A percentile compares a stretch with the other conserved stretches of the same genome.
Evolutionary conservation across 164 flowering plant species (phyloP).

Genomic region (Vitis riparia): DNA sequence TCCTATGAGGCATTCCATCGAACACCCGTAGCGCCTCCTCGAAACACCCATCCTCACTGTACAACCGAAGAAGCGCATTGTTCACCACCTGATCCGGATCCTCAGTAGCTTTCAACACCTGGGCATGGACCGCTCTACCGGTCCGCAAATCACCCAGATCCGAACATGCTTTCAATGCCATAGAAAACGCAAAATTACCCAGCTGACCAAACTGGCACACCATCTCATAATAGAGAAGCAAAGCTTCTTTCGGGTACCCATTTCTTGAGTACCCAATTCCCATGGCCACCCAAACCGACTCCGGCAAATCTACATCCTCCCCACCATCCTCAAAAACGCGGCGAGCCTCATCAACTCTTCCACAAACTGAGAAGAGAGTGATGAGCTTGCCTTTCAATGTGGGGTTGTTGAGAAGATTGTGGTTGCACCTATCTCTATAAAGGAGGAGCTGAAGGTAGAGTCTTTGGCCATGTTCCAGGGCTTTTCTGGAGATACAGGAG

Average conservation of each 20-base stretch:
- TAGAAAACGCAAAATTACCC: constrained; percentile 36
- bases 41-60: constrained; percentile 26
- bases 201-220: constrained; percentile 17
- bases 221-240: constrained; percentile 31
- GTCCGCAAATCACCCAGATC: constrained; percentile 16
- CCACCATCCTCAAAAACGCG: constrained; percentile 28
- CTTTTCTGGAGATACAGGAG: constrained; percentile 31
- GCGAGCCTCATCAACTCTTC: constrained; percentile 35
- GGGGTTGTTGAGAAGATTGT: constrained; percentile 20
- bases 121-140: constrained; percentile 42
- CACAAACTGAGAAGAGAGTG: constrained; percentile 41
- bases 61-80: constrained; percentile 38
- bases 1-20: constrained; percentile 40
- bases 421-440: background rate
- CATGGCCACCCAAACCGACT: constrained; percentile 41
- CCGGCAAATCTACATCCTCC: constrained; percentile 7
- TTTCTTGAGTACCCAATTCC: constrained; percentile 38
- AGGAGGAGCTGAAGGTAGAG: constrained; percentile 33
- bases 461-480: constrained; percentile 31
- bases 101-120: constrained; percentile 30
- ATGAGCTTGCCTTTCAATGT: constrained; percentile 33
- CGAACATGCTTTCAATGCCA: constrained; percentile 35
- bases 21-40: constrained; percentile 33
- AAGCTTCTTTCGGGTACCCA: constrained; percentile 24
- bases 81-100: constrained; percentile 42